A percentile compares a stretch with the other conserved stretches of the same genome.
These are phyloP conservation scores for Colletotrichum tabaci DNA, from an alignment of 2,329 filamentous ascomycete species.

Conservation along the genomic window DNA sequence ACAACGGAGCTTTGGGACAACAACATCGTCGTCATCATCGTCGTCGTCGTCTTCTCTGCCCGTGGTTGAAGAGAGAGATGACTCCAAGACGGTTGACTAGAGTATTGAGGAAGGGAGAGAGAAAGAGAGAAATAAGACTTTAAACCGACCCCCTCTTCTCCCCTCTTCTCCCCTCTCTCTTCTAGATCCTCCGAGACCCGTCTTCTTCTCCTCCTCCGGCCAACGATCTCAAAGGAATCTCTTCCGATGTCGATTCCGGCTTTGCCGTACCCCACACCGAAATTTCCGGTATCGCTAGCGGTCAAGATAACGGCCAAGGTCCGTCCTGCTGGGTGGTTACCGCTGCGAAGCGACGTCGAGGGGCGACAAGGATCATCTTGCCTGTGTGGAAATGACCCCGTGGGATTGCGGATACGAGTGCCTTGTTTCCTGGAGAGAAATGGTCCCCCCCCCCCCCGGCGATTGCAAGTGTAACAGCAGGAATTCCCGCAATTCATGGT, in stretches of 20 bases:
- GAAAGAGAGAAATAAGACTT: not conserved
- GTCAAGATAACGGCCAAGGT: constrained; percentile 30
- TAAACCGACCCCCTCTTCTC: not conserved
- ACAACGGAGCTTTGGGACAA: constrained; percentile 33
- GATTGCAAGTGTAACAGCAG: too few relatives aligned
- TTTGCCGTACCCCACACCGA: constrained; percentile 30
- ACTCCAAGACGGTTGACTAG: constrained; percentile 1
- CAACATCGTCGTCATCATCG: not conserved
- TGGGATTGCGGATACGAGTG: constrained; percentile 2
- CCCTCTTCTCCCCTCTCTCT: not conserved
- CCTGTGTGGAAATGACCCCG: constrained; percentile 23
- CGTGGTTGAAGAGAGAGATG: not conserved
- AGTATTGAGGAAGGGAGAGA: not conserved
- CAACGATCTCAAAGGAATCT: constrained; percentile 24
- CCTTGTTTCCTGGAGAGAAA: constrained; percentile 24
- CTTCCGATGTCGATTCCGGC: constrained; percentile 28
- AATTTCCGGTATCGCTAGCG: constrained; percentile 40
- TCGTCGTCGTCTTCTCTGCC: constrained; percentile 4
- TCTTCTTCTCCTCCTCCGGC: not conserved
- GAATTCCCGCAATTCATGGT: constrained; percentile 25
- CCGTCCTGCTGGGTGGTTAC: constrained; percentile 10
- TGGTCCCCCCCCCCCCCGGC: not conserved
- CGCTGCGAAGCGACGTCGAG: constrained; percentile 3
- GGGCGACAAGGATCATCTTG: constrained; percentile 35
- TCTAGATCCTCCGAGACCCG: not conserved